Percentiles rank a stretch among this genome's conserved stretches.
phyloP scores from a whole-genome alignment of 164 flowering plant species.

The Macadamia tetraphylla region DNA sequence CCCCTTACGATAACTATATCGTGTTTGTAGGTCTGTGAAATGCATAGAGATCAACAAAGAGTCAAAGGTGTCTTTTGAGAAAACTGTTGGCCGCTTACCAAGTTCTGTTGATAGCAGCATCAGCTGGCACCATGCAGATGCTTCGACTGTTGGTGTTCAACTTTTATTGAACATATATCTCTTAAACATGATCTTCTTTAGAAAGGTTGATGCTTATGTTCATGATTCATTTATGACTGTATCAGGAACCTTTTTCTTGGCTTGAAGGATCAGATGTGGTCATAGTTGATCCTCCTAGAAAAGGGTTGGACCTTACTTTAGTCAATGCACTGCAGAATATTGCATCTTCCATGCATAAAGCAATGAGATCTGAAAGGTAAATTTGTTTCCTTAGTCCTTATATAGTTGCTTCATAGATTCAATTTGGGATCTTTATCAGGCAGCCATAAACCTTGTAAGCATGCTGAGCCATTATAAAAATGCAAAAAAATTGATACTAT shows the following conservation, averaged over 20 bases:
- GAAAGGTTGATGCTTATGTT: neutral
- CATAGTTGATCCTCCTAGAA: constrained; percentile 94
- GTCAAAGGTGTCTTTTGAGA: constrained; percentile 82
- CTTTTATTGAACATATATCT: neutral
- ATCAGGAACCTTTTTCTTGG: constrained; percentile 84
- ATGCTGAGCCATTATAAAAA: neutral
- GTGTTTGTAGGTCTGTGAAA: constrained; percentile 62
- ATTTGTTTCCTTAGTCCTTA: neutral
- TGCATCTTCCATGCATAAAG: constrained; percentile 35
- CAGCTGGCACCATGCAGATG: constrained; percentile 93
- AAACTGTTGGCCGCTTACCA: constrained; percentile 71
- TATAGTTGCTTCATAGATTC: neutral
- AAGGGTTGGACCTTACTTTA: constrained; percentile 77
- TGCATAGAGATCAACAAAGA: constrained; percentile 93
- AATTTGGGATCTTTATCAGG: neutral
- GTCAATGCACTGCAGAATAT: constrained; percentile 46
- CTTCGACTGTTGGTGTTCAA: constrained; percentile 57
- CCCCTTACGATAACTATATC: neutral
- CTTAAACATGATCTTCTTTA: neutral
- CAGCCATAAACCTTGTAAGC: neutral
- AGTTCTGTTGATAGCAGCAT: constrained; percentile 53
- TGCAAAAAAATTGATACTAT: neutral
- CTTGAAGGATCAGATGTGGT: constrained; percentile 82
- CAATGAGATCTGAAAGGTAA: constrained; percentile 47
- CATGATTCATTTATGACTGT: constrained; percentile 10